A percentile compares a stretch with the other conserved stretches of the same genome.
Evolutionary conservation across 2,329 filamentous ascomycete species (phyloP).

Genomic region (Venturia asperata): DNA sequence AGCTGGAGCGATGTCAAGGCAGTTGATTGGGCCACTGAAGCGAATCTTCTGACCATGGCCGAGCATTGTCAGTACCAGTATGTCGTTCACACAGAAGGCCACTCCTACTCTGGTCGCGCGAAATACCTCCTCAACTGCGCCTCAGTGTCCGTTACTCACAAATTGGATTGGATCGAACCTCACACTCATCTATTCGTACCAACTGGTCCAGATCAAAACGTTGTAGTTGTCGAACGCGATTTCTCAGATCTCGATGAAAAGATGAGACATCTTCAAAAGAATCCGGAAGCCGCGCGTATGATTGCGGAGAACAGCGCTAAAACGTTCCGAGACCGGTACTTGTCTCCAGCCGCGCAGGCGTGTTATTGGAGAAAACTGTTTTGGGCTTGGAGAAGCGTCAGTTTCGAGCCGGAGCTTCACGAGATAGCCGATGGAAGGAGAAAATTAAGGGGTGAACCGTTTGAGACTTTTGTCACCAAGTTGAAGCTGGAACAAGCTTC

Average conservation of each 20-base stretch:
- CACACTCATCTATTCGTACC: constrained; percentile 41
- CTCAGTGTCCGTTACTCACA: constrained; percentile 44
- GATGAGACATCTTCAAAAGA: constrained; percentile 36
- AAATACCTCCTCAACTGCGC: constrained; percentile 31
- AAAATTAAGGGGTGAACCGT: constrained; percentile 11
- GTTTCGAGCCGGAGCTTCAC: constrained; percentile 24
- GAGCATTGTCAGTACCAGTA: constrained; percentile 27
- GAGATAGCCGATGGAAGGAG: constrained; percentile 5
- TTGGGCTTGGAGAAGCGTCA: constrained; percentile 31
- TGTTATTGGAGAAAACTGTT: constrained; percentile 50
- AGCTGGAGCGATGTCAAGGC: constrained; percentile 28
- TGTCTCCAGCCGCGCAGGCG: constrained; percentile 48
- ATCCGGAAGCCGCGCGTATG: constrained; percentile 38
- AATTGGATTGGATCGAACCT: constrained; percentile 44
- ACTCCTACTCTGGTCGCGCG: constrained; percentile 28
- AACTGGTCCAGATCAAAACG: constrained; percentile 28
- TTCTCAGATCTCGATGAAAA: constrained; percentile 34
- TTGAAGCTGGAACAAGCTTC: background rate
- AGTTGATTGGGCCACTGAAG: constrained; percentile 25
- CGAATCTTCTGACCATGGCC: constrained; percentile 25
- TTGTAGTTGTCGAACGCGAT: constrained; percentile 19
- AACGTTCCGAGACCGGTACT: constrained; percentile 46
- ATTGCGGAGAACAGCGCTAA: constrained; percentile 45
- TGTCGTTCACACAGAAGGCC: constrained; percentile 24
- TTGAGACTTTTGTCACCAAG: constrained; percentile 11